Conservation (phyloP, 768 basidiomycete species). For the Suillus hirtellus region DNA sequence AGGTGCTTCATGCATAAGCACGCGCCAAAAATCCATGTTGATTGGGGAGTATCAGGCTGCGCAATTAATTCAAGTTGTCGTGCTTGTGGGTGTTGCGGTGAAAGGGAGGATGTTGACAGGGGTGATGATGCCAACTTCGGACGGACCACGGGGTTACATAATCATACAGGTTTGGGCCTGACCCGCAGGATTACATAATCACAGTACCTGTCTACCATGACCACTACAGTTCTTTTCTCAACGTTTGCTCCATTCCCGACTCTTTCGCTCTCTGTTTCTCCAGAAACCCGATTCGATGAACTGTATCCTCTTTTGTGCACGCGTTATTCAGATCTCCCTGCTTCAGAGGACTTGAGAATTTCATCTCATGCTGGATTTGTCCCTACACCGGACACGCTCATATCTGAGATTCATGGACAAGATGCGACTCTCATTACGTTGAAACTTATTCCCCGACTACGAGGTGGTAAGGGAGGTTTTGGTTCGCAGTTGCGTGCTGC, state of each 20-base stretch:
- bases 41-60: not conserved
- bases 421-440: conserved; percentile 55
- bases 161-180: not conserved
- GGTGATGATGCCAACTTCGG: not conserved
- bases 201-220: conserved; percentile 35
- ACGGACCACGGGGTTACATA: conserved; percentile 8
- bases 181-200: conserved; percentile 10
- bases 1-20: conserved; percentile 26
- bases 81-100: not conserved
- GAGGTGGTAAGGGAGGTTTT: conserved; percentile 97
- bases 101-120: not conserved
- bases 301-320: conserved; percentile 45
- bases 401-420: conserved; percentile 38
- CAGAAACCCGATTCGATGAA: conserved; percentile 39
- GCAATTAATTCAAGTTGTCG: not conserved
- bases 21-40: conserved; percentile 17
- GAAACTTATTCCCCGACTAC: conserved; percentile 70
- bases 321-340: conserved; percentile 50
- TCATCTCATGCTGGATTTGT: conserved; percentile 40
- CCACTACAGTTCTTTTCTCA: conserved; percentile 54
- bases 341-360: conserved; percentile 41
- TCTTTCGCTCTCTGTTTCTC: conserved; percentile 46
- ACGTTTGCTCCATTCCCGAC: conserved; percentile 63
- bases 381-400: conserved; percentile 27
- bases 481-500: conserved; percentile 95